Conservation (phyloP, 805 yeast genomes). For the Pichia gijzeniarum region DNA sequence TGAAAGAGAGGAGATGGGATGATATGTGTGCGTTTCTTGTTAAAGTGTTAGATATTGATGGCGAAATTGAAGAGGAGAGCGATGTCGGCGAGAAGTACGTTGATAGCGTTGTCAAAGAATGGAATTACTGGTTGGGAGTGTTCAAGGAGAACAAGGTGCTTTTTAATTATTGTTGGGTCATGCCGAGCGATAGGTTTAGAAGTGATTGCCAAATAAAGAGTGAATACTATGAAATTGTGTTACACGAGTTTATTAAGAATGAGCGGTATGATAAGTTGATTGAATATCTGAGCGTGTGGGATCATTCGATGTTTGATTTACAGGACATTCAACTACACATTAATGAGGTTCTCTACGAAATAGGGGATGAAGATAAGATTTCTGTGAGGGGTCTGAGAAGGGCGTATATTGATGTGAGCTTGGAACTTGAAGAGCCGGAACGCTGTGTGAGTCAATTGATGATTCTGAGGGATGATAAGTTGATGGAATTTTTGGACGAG, state of each 20-base stretch:
- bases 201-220: constrained; percentile 27
- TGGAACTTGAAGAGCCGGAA: constrained; percentile 49
- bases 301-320: constrained; percentile 45
- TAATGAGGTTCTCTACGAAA: background rate
- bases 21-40: constrained; percentile 47
- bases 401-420: constrained; percentile 46
- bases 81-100: constrained; percentile 18
- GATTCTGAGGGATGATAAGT: constrained; percentile 43
- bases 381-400: constrained; percentile 29
- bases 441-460: constrained; percentile 63
- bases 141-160: constrained; percentile 45
- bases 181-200: constrained; percentile 42
- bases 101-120: constrained; percentile 34
- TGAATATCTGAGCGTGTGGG: constrained; percentile 51
- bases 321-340: constrained; percentile 20
- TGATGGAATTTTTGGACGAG: constrained; percentile 51
- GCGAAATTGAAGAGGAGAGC: constrained; percentile 19
- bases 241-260: constrained; percentile 39
- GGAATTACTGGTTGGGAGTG: constrained; percentile 59
- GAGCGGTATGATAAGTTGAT: constrained; percentile 34
- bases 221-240: constrained; percentile 39
- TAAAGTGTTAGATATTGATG: constrained; percentile 30
- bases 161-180: constrained; percentile 38
- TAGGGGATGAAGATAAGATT: constrained; percentile 8
- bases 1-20: constrained; percentile 45